Evolutionary conservation across 2,329 filamentous ascomycete genomes (phyloP).

Genomic region (Colletotrichum graminicola): DNA sequence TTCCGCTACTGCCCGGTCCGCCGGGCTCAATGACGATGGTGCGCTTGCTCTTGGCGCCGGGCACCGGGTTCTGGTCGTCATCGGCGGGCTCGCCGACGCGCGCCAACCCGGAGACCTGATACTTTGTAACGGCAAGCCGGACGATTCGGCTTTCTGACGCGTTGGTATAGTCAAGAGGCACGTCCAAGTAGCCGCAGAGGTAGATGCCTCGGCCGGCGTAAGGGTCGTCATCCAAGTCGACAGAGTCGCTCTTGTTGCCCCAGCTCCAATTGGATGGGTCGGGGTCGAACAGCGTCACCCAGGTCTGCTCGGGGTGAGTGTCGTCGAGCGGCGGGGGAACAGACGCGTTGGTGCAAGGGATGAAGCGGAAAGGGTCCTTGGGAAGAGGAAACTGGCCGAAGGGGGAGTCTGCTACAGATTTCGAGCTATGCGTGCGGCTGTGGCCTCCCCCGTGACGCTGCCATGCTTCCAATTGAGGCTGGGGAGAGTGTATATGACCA

Average conservation of each 20-base stretch:
- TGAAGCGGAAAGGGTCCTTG: slow-evolving; percentile 60
- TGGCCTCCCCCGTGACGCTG: not conserved
- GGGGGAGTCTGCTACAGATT: not conserved
- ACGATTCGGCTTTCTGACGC: slow-evolving; percentile 56
- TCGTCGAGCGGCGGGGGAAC: slow-evolving; percentile 58
- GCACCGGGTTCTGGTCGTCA: slow-evolving; percentile 34
- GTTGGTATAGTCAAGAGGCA: slow-evolving; percentile 63
- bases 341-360: slow-evolving; percentile 60
- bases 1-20: slow-evolving; percentile 63
- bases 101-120: slow-evolving; percentile 60
- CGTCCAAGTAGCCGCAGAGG: slow-evolving; percentile 62
- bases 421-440: not conserved
- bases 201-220: slow-evolving; percentile 59
- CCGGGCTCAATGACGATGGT: slow-evolving; percentile 65
- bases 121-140: slow-evolving; percentile 63
- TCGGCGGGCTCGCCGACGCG: slow-evolving; percentile 40
- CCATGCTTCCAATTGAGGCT: not conserved
- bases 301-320: slow-evolving; percentile 50
- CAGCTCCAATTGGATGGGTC: slow-evolving; percentile 61
- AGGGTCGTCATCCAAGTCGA: slow-evolving; percentile 45
- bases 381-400: slow-evolving; percentile 55
- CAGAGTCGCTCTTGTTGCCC: slow-evolving; percentile 48
- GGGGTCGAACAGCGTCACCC: slow-evolving; percentile 58
- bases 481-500: not conserved
- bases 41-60: slow-evolving; percentile 56